phyloP scores from a whole-genome alignment of 78 protist species.

The Pelomyxa schiedti region DNA sequence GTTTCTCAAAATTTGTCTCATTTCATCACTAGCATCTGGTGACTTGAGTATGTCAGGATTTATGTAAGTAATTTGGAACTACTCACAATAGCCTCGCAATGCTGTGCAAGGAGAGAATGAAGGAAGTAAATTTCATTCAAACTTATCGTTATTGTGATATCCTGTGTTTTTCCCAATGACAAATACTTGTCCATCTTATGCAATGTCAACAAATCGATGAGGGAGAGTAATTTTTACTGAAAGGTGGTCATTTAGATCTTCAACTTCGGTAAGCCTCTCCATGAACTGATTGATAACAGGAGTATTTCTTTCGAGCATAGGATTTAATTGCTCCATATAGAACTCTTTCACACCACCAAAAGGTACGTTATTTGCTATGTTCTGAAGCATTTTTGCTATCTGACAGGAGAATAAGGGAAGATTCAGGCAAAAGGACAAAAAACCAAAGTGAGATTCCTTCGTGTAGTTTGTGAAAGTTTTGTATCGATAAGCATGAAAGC shows the following conservation, averaged over 20 bases:
- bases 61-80: neutral
- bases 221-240: neutral
- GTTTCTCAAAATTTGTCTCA: constrained; percentile 17
- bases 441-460: constrained; percentile 29
- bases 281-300: constrained; percentile 28
- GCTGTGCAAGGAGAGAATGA: constrained; percentile 23
- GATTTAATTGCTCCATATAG: constrained; percentile 34
- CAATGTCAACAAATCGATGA: neutral
- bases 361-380: constrained; percentile 38
- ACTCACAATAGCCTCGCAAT: constrained; percentile 21
- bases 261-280: constrained; percentile 32
- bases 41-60: neutral
- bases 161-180: neutral
- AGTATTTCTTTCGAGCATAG: constrained; percentile 5
- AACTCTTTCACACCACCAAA: constrained; percentile 49
- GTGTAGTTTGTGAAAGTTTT: constrained; percentile 18
- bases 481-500: constrained; percentile 40
- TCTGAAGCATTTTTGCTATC: constrained; percentile 60
- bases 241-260: constrained; percentile 39
- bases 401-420: neutral
- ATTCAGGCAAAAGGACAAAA: neutral
- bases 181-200: constrained; percentile 17
- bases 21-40: neutral
- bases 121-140: constrained; percentile 56
- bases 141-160: constrained; percentile 24